Base-by-base conservation (phyloP, 768 basidiomycete genomes). In the Mrakia blollopis region DNA sequence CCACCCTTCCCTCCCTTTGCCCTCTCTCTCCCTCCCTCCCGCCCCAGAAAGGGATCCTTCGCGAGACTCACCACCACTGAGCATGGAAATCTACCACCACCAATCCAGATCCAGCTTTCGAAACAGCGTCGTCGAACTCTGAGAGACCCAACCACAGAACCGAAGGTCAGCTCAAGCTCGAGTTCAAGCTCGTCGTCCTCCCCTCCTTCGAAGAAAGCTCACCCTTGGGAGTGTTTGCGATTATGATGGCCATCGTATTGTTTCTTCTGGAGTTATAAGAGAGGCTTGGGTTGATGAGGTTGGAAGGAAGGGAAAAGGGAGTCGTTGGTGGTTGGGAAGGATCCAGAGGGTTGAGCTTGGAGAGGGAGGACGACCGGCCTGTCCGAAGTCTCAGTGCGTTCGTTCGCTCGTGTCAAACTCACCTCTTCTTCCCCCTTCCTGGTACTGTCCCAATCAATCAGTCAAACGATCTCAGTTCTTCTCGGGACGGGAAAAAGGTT, bases 41-140 rank as follows among this genome's bases (percentile, higher is more conserved):
- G 28, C 3, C 25, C 54, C 7, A 7, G 21, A 3, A 54, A 54
- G 54, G 1, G 54, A 28, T 7, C 5, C 23, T 7, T 6, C 5
- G 6, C 16, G 7, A 11, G 7, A 69, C 67, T n/a, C 5, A 39
- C n/a, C 67, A 72, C 71, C 71, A 72, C 35, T 54, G 50, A 11
- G 71, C 71, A 60, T 72, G 71, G 14, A 72, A 72, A 52, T 72
- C 71, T 16, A 72, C 54, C 6, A 72, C 71, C 7, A 60, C 54
- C 0, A 72, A 37, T 16, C 52, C 52, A 1, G 71, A 72, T 16
- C 52, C 71, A 23, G 71, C 71, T 18, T 44, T 18, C 23, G 50
- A 32, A 28, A 72, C 52, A 23, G 50, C 35, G 32, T 30, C 50
- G 54, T 72, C 71, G 52, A 72, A 72, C 71, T 54, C 71, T 72